Evolutionary conservation across 1,284 basidiomycete genomes (phyloP), one percentile per base, ranked within the genome.

Genomic region (Microbotryomycetes sp.): DNA sequence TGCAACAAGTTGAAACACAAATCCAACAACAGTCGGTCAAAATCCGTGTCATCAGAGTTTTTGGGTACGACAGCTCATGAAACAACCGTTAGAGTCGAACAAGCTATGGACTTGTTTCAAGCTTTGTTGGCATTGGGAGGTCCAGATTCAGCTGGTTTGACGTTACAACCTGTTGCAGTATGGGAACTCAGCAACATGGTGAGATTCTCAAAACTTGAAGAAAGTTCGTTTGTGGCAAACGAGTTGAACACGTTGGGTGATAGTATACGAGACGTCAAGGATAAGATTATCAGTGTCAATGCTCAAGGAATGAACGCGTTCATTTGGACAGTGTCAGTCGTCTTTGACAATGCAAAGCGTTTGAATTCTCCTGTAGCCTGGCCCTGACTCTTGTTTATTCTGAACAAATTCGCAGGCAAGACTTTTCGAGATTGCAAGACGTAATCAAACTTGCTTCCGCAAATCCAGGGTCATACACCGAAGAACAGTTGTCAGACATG

Each of bases 251-350:
- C 64, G 6, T 48, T 73, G 9, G 69, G 71, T 14, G 64, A 70
- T 36, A 25, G 61, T 14, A 67, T 58, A 3, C 32, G 70, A 2
- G 66, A 71, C 14, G 64, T 73, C 28, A 71, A 71, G 50, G 72
- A 73, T 31, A n/a, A 54, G 2, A 58, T 73, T n/a, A 62, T 64
- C 28, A 48, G 48, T 9, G 45, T 70, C 6, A 62, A 67, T 29
- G 51, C 63, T 16, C 63, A 61, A 36, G 62, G 64, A 5, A 26
- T 66, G 4, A 63, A 58, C 22, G 52, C 63, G 15, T 69, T 66
- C 57, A 59, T 51, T 6, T 69, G 65, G 61, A 42, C 36, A 42
- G 12, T 42, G 45, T 56, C 57, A 32, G 54, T 62, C 59, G 54
- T 54, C 31, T 26, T 25, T 19, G 31, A 45, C 22, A 49, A 22